phyloP scores from a whole-genome alignment of 345 rosid genomes.

The Nasturtium officinale region DNA sequence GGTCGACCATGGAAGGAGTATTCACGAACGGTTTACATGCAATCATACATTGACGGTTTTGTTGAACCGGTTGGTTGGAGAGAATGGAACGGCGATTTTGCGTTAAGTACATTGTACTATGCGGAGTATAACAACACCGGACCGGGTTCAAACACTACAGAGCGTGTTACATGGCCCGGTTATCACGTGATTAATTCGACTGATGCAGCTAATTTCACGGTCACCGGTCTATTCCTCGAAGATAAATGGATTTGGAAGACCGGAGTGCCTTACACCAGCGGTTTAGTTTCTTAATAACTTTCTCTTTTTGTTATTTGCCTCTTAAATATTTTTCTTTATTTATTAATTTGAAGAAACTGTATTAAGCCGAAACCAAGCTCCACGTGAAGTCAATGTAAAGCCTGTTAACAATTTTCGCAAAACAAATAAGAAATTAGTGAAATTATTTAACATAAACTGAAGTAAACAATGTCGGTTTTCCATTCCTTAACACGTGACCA shows the following conservation, averaged over 20 bases:
- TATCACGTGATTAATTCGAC: slow-evolving; percentile 59
- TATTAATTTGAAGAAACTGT: slow-evolving; percentile 9
- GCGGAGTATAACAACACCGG: slow-evolving; percentile 76
- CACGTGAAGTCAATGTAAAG: slow-evolving; percentile 27
- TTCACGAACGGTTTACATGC: slow-evolving; percentile 72
- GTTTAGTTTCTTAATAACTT: slow-evolving; percentile 17
- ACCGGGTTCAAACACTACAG: slow-evolving; percentile 63
- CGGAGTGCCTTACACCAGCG: slow-evolving; percentile 58
- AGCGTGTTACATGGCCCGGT: slow-evolving; percentile 76
- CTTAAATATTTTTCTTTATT: not conserved
- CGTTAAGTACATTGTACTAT: slow-evolving; percentile 68
- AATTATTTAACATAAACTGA: not conserved
- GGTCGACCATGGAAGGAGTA: slow-evolving; percentile 97
- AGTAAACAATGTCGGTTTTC: not conserved
- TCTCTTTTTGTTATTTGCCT: not conserved
- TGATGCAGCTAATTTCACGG: slow-evolving; percentile 76
- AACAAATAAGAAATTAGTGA: not conserved
- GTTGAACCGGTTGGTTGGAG: slow-evolving; percentile 80
- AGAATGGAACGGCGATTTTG: slow-evolving; percentile 65
- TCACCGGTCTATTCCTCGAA: slow-evolving; percentile 58
- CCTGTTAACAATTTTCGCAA: not conserved
- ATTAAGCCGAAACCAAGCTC: slow-evolving; percentile 29
- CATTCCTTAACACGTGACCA: not conserved
- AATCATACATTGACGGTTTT: slow-evolving; percentile 51
- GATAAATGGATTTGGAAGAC: slow-evolving; percentile 70